Evolutionary conservation across 495 filamentous ascomycete genomes (phyloP), one percentile per base, ranked within the genome.

Genomic region (Penicillium riverlandense): DNA sequence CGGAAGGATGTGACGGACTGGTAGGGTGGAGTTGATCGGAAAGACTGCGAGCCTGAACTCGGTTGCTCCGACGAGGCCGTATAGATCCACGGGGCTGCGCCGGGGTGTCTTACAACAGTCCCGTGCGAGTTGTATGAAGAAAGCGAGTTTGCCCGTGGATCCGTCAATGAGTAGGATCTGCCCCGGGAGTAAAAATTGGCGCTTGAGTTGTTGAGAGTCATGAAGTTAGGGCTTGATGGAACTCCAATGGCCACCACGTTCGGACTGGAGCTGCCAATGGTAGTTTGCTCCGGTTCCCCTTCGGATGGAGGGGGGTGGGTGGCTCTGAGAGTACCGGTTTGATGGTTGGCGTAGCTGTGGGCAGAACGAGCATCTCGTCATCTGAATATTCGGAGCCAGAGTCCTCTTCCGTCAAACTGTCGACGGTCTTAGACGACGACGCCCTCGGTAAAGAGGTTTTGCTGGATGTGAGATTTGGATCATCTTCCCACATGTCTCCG

Each of bases 41-140:
- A 64, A 6, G 67, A 70, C 7, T 62, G 59, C 11, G 63, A 59
- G 22, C 58, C 59, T 11, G 63, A 70, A 45, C 56, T 63, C 27
- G 54, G 52, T 35, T 56, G 59, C 13, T 69, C 66, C 3, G 69
- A 66, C 8, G 66, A 66, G 14, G 58, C 57, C 29, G 56, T 52
- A 42, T 58, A 56, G 5, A 63, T 63, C 67, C 67, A 74, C 14
- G 54, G 63, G 12, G 58, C 52, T 11, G 58, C 63, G 12, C 61
- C 62, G 29, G 50, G 47, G 45, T 67, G 65, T 51, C 64, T 54
- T 37, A 62, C 70, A 27, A 73, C 73, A 6, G 75, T 78, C 16
- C 72, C 72, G n/a, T 71, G 49, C 1, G 73, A 75, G 37, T 75
- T 69, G 37, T 63, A 53, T 1, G 73, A 76, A 0, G 68, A 72